Evolutionary conservation across 345 rosid genomes (phyloP).

Genomic region (Schrenkiella parvula): DNA sequence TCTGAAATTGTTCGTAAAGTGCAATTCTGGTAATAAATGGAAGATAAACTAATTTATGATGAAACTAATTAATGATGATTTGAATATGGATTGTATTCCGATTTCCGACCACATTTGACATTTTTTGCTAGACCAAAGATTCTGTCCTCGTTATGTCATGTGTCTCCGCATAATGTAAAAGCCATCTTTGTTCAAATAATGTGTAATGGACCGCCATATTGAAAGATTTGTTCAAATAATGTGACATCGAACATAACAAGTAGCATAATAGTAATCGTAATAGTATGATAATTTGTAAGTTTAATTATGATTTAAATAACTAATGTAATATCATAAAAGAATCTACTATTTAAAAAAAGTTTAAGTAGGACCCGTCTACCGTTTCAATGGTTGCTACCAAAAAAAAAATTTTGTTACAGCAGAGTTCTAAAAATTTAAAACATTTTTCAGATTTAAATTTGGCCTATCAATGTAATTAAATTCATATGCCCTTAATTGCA

Average conservation of each 20-base stretch:
- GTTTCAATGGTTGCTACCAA: not conserved
- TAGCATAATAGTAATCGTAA: not conserved
- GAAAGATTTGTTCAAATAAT: not conserved
- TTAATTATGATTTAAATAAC: not conserved
- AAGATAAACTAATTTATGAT: not conserved
- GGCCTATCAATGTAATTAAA: not conserved
- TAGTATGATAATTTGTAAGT: not conserved
- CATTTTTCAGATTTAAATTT: not conserved
- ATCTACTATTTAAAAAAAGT: not conserved
- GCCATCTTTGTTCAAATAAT: not conserved
- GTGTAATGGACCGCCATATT: conserved; percentile 28
- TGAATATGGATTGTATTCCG: conserved; percentile 65
- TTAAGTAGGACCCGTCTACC: not conserved
- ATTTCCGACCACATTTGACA: conserved; percentile 87
- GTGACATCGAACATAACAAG: not conserved
- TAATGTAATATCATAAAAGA: too few species aligned
- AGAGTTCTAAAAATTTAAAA: not conserved
- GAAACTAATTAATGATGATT: not conserved
- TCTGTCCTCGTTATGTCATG: conserved; percentile 15
- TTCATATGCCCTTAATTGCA: conserved; percentile 6
- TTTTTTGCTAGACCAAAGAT: conserved; percentile 20
- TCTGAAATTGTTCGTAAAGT: not conserved
- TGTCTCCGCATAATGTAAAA: conserved; percentile 16
- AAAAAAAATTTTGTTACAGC: not conserved
- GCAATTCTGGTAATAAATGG: not conserved